These are phyloP conservation scores for Magnusiomyces clavatus DNA, from an alignment of 1,139 yeast genomes.

Conservation along the genomic window DNA sequence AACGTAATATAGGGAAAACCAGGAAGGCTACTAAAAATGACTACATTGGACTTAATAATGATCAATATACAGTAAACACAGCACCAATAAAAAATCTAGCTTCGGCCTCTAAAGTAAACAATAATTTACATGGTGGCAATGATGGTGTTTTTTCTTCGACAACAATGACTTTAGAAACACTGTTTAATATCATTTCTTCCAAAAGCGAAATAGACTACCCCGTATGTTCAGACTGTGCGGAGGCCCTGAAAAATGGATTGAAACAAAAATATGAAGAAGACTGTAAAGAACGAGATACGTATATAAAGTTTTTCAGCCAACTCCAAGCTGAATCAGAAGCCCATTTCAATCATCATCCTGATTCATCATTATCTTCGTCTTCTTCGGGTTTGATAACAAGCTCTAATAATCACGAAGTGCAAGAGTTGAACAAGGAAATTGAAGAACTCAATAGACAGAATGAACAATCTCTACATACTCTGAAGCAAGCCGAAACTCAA, in stretches of 20 bases:
- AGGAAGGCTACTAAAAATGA: background rate
- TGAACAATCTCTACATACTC: slow-evolving; percentile 20
- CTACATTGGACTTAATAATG: no score
- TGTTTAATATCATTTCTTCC: slow-evolving; percentile 57
- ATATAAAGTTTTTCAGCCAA: slow-evolving; percentile 62
- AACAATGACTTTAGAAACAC: slow-evolving; percentile 45
- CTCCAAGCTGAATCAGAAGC: slow-evolving; percentile 45
- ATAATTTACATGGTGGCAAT: slow-evolving; percentile 1
- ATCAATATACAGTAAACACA: no score
- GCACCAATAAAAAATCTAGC: no score
- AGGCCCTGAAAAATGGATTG: slow-evolving; percentile 54
- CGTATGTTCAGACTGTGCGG: slow-evolving; percentile 80
- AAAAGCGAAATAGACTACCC: slow-evolving; percentile 84
- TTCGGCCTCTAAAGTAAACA: background rate
- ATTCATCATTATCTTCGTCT: no score
- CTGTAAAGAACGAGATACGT: slow-evolving; percentile 71
- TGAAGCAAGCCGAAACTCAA: slow-evolving; percentile 24
- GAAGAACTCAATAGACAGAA: slow-evolving; percentile 26
- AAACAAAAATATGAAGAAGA: slow-evolving; percentile 66
- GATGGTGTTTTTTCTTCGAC: slow-evolving; percentile 34
- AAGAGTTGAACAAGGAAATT: slow-evolving; percentile 38
- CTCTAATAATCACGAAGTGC: slow-evolving; percentile 39
- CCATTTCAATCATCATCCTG: no score
- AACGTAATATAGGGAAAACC: background rate
- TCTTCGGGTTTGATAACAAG: slow-evolving; percentile 8